Base-by-base conservation (phyloP, 2,329 filamentous ascomycete genomes). In the Epichloe amarillans region DNA sequence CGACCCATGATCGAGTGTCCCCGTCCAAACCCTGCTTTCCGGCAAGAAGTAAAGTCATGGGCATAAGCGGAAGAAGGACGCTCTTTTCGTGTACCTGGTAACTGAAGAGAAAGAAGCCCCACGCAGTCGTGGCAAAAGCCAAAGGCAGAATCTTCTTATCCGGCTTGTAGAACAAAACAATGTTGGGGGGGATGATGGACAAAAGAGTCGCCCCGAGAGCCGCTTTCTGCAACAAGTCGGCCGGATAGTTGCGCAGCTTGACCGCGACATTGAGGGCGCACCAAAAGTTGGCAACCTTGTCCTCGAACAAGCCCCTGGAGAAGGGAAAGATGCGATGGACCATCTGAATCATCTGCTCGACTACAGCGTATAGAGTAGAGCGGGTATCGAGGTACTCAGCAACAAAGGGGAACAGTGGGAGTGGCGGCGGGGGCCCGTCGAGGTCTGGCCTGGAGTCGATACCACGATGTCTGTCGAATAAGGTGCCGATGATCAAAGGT, bases 1-100 rank as follows among this genome's bases (percentile, higher is more conserved):
- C 90, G 4, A 97, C 84, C 93, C 93, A 98, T 2, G 88, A 83
- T 46, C 93, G 80, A 17, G 79, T 80, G 49, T 84, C 82, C 53
- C 86, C 85, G 53, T 80, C 80, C 47, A 98, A 70, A 0, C 91
- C 91, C 46, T 86, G 79, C 55, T 83, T 80, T 15, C 86, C 83
- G 15, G 86, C 86, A 39, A 98, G 74, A 5, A 97, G 74, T 6
- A 96, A 69, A 0, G 90, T 97, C 86, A 94, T 95, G 0, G 93
- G 93, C 64, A 97, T 79, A 45, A 98, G 73, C 1, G 93, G 94
- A 2, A 98, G 77, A 5, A 98, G 74, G 0, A 95, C 88, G 57
- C 90, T 96, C 76, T 98, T 98, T 70, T 98, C 93, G 61, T 98
- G 93, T 0, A 98, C 94, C 64, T 98, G 93, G 65, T 95, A 98